Evolutionary conservation across 2,329 filamentous ascomycete genomes (phyloP), one percentile per base, ranked within the genome.

Genomic region (Ophiostoma sp.): DNA sequence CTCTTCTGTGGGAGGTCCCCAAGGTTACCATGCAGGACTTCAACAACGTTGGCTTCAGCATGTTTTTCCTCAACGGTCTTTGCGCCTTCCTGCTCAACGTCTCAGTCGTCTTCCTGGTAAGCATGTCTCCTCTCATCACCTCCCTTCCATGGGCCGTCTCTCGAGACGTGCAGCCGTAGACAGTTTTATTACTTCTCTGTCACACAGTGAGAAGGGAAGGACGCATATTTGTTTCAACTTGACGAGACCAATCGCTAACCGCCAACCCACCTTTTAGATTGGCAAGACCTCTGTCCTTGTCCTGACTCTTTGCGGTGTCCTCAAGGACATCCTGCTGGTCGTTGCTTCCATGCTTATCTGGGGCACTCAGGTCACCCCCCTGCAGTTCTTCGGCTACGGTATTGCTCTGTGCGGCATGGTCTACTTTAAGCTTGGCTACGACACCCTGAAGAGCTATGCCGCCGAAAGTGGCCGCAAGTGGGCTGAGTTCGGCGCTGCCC

Each of bases 241-340:
- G 11, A 27, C 58, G 38, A 38, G 38, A 63, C 36, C 16, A 36
- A 18, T 42, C 38, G 58, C 68, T 44, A 41, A 55, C 16, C 2
- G 12, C 12, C 16, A 2, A 60, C 4, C 8, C 38, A 1, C 2
- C 9, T 27, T 11, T 63, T 72, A 93, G 90, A 94, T 95, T 76
- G 91, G 91, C 81, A 93, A 91, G 83, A 94, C 91, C 16, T 94
- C 91, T 0, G 91, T 91, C 66, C 88, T 95, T 67, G 89, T 94
- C 74, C 88, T 95, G 75, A 95, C 92, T 44, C 89, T 95, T 64
- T 94, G 90, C 76, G 91, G 91, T 81, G 91, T 95, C 52, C 87
- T 95, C 72, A 95, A 94, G 84, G 91, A 95, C 78, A 91, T 95
- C 69, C 85, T 95, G 75, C 88, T 95, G 66, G 91, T 95, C 70